These are phyloP conservation scores for Neovahlkampfia damariscottae DNA, from an alignment of 78 protist species.

Conservation along the genomic window DNA sequence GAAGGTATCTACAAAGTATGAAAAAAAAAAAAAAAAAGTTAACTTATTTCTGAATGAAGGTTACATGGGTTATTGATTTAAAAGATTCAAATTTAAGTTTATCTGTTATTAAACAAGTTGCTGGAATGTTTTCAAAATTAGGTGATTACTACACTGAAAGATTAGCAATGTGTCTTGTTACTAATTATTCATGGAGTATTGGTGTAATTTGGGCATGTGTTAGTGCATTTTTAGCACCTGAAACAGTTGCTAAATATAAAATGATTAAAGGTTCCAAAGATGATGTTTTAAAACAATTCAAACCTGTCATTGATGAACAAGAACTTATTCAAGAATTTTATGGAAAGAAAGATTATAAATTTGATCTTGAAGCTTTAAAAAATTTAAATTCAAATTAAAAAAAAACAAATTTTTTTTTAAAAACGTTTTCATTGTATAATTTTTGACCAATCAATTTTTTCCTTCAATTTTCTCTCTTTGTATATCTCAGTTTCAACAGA, in stretches of 20 bases:
- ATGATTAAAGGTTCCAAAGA: not conserved
- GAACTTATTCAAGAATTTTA: not conserved
- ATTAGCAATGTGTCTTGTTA: not conserved
- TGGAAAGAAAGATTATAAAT: not conserved
- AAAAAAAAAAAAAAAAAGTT: too few species aligned
- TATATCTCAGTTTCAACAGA: slow-evolving; percentile 5
- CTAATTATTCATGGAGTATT: not conserved
- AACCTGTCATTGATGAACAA: not conserved
- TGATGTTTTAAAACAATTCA: not conserved
- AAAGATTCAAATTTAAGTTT: not conserved
- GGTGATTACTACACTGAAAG: not conserved
- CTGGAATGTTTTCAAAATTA: not conserved
- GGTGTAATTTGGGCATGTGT: not conserved
- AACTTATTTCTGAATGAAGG: too few species aligned
- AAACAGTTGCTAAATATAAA: not conserved
- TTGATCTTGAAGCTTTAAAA: not conserved
- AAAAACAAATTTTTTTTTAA: not conserved
- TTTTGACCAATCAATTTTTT: slow-evolving; percentile 8
- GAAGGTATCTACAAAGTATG: not conserved
- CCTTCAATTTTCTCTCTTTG: slow-evolving; percentile 38
- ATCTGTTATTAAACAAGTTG: not conserved
- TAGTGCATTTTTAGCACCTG: not conserved
- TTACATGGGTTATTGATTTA: not conserved
- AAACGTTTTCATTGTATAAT: not conserved
- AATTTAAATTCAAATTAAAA: not conserved